Evolutionary conservation across 1,284 basidiomycete species (phyloP), one percentile per base, ranked within the genome.

Genomic region (Pseudomicrostroma phylloplanum): DNA sequence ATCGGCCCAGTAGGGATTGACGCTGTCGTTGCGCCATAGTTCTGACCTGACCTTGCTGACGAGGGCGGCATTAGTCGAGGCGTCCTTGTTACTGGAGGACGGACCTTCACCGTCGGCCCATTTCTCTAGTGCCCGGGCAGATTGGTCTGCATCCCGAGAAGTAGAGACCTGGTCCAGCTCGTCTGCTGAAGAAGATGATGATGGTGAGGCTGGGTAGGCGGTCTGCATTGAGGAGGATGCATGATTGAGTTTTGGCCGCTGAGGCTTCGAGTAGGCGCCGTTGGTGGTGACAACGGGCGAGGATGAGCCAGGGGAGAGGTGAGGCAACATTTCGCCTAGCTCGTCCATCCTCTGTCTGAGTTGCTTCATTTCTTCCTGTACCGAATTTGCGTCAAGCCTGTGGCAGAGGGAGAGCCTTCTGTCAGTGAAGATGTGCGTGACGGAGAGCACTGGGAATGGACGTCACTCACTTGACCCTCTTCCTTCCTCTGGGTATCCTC

Each of bases 401-500:
- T 13, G 21, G n/a, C n/a, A n/a, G n/a, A n/a, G n/a, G n/a, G n/a
- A n/a, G n/a, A n/a, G 30, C 30, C 30, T 36, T 36, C 30, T 36
- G 30, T 36, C 30, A 36, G 30, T 9, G 30, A 36, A 36, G 30
- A 36, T 4, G 30, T 9, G 30, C 30, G 9, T 36, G 4, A 36
- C 3, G 9, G 30, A 36, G 30, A 36, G 30, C 30, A 9, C 30
- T 36, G 9, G 30, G 9, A 36, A 36, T 36, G 30, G 30, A 3
- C 30, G 30, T 36, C 8, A 55, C 63, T 6, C 57, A 39, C 43
- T 64, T 67, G 17, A 63, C 63, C 8, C 71, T 60, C 59, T 71
- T 73, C 13, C 70, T 59, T 3, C 71, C 71, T n/a, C 71, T 43
- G 0, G 69, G 67, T 6, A 73, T 57, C 36, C 69, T 59, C 2